Conservation (phyloP, 495 filamentous ascomycete genomes). For the Oleoguttula mirabilis region DNA sequence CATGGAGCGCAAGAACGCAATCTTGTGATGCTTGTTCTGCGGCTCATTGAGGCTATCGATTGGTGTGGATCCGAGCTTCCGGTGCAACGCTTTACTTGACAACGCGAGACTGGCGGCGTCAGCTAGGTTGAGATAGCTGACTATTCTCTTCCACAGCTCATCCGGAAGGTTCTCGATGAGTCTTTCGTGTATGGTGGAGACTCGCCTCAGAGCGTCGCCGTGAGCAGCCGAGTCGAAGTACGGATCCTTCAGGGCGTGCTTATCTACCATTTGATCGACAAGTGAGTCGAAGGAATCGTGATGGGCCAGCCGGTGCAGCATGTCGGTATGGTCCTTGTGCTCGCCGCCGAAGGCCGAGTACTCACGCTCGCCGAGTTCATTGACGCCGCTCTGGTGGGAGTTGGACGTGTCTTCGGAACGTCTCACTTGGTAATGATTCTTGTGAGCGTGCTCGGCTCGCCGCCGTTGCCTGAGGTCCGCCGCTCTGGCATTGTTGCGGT, state of each 20-base stretch:
- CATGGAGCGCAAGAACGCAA: constrained; percentile 37
- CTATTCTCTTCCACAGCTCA: constrained; percentile 35
- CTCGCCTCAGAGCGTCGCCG: not conserved
- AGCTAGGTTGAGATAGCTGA: constrained; percentile 31
- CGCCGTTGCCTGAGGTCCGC: constrained; percentile 3
- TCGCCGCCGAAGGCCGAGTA: constrained; percentile 12
- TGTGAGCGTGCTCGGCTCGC: not conserved
- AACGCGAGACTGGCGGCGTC: constrained; percentile 39
- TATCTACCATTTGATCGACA: constrained; percentile 6
- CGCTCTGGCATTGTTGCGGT: constrained; percentile 2
- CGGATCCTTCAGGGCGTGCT: constrained; percentile 10
- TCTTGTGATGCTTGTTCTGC: constrained; percentile 31
- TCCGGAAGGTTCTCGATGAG: constrained; percentile 35
- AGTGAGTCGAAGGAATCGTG: constrained; percentile 19
- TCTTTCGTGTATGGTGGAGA: constrained; percentile 22
- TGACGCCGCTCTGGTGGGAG: constrained; percentile 1
- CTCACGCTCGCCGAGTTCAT: constrained; percentile 17
- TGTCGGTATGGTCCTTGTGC: constrained; percentile 15
- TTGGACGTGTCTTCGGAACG: not conserved
- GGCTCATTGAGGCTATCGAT: constrained; percentile 29
- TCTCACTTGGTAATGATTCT: constrained; percentile 1
- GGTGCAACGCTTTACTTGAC: constrained; percentile 35
- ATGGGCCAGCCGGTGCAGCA: constrained; percentile 19
- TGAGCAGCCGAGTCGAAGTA: constrained; percentile 7
- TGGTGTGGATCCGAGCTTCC: constrained; percentile 30